phyloP scores from a whole-genome alignment of 768 basidiomycete genomes.

The Lactarius sp. region DNA sequence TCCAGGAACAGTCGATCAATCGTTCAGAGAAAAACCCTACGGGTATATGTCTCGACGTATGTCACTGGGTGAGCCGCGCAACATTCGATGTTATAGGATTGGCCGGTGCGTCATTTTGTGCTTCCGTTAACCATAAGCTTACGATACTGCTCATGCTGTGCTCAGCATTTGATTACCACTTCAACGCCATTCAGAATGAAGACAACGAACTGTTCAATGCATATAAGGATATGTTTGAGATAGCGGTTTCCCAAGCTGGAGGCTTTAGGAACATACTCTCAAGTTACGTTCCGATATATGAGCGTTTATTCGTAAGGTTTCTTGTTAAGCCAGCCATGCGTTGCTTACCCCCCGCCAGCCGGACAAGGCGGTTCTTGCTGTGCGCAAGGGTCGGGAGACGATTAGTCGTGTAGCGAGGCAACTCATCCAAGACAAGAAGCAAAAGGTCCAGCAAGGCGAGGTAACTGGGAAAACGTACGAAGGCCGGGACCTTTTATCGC shows the following conservation, averaged over 20 bases:
- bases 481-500: conserved; percentile 73
- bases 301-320: conserved; percentile 50
- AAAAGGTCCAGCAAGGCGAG: conserved; percentile 58
- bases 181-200: conserved; percentile 77
- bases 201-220: conserved; percentile 73
- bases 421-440: conserved; percentile 75
- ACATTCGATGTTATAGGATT: conserved; percentile 90
- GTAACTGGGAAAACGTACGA: conserved; percentile 45
- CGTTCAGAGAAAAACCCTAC: conserved; percentile 12
- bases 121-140: not conserved
- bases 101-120: conserved; percentile 49
- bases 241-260: conserved; percentile 54
- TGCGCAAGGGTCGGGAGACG: conserved; percentile 52
- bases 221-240: conserved; percentile 81
- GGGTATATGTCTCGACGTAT: conserved; percentile 58
- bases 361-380: conserved; percentile 43
- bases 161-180: conserved; percentile 79
- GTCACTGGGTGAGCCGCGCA: conserved; percentile 73
- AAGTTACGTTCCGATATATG: conserved; percentile 55
- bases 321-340: not conserved
- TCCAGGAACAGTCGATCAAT: conserved; percentile 34
- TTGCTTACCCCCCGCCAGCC: conserved; percentile 41
- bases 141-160: not conserved
- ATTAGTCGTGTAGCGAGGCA: conserved; percentile 69
- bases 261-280: conserved; percentile 43